These are phyloP conservation scores for Colletotrichum australisinense DNA, from an alignment of 2,329 filamentous ascomycete genomes.

Conservation along the genomic window DNA sequence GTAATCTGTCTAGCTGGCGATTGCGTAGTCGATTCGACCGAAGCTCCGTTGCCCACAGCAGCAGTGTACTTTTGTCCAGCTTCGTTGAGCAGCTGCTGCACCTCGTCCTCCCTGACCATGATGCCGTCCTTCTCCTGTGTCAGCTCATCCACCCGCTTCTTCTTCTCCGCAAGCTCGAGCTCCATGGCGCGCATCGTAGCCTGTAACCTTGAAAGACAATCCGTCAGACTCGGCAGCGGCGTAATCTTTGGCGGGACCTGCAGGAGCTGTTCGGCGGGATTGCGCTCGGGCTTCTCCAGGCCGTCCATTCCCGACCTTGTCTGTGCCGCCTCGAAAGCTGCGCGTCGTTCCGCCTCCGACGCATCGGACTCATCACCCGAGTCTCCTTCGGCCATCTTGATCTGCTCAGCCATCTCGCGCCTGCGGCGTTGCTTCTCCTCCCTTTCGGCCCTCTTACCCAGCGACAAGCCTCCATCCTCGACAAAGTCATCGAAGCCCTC, in stretches of 20 bases:
- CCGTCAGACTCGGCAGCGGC: constrained; percentile 78
- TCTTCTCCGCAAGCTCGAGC: constrained; percentile 68
- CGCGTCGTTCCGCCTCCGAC: constrained; percentile 76
- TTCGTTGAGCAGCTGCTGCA: constrained; percentile 84
- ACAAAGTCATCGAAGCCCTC: constrained; percentile 95
- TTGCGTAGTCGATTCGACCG: constrained; percentile 22
- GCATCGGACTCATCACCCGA: constrained; percentile 75
- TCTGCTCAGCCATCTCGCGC: constrained; percentile 85
- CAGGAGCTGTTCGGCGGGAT: constrained; percentile 52
- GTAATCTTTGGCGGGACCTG: constrained; percentile 80
- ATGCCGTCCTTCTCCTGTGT: constrained; percentile 77
- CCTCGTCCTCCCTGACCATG: constrained; percentile 76
- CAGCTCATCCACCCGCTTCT: constrained; percentile 73
- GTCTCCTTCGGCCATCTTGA: constrained; percentile 79
- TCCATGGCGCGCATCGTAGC: constrained; percentile 73
- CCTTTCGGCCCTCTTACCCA: constrained; percentile 83
- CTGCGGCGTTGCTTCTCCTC: constrained; percentile 75
- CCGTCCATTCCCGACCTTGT: constrained; percentile 89
- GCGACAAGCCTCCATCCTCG: constrained; percentile 82
- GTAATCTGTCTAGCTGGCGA: constrained; percentile 36
- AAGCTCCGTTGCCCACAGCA: constrained; percentile 46
- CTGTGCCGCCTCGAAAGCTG: constrained; percentile 89
- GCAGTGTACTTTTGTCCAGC: constrained; percentile 75
- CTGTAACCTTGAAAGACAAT: constrained; percentile 73
- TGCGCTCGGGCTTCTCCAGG: constrained; percentile 60